A percentile compares a stretch with the other conserved stretches of the same genome.
Evolutionary conservation across 371 early-diverging fungal genomes (phyloP).

Genomic region (Rhizomucor pusillus): DNA sequence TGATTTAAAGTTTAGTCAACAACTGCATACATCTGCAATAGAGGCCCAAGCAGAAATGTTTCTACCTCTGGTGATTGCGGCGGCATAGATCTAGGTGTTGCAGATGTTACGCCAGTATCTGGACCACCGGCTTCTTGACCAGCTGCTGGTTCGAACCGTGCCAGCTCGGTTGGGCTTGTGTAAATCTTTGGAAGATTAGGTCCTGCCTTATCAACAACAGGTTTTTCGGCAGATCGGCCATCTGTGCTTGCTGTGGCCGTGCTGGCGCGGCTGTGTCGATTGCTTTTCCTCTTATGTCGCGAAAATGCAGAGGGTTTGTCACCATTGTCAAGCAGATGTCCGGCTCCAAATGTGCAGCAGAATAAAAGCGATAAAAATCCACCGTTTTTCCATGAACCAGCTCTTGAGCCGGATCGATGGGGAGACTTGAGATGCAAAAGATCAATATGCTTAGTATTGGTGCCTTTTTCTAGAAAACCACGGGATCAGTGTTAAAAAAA

Average conservation of each 20-base stretch:
- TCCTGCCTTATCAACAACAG: background rate
- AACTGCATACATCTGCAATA: background rate
- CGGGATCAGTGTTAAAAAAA: background rate
- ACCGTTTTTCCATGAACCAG: conserved; percentile 9
- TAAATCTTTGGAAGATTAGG: conserved; percentile 9
- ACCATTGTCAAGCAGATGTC: conserved; percentile 9
- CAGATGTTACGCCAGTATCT: conserved; percentile 1
- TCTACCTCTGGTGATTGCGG: conserved; percentile 7
- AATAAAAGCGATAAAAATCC: conserved; percentile 22
- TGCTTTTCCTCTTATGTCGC: conserved; percentile 3
- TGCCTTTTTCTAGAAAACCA: background rate
- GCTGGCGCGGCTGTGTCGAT: conserved; percentile 5
- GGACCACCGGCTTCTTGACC: background rate
- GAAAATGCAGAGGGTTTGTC: conserved; percentile 11
- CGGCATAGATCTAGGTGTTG: conserved; percentile 9
- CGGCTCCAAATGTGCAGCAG: conserved; percentile 21
- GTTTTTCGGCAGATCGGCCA: background rate
- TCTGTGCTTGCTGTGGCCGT: background rate
- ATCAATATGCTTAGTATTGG: background rate
- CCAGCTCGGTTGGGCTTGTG: conserved; percentile 4
- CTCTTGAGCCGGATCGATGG: conserved; percentile 5
- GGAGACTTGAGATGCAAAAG: conserved; percentile 9
- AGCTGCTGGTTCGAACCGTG: conserved; percentile 1
- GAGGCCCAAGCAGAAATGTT: background rate
- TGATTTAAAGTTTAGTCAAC: background rate